These are phyloP conservation scores for Climacium dendroides DNA, from an alignment of 225 moss, liverwort and hornwort species.

Conservation along the genomic window DNA sequence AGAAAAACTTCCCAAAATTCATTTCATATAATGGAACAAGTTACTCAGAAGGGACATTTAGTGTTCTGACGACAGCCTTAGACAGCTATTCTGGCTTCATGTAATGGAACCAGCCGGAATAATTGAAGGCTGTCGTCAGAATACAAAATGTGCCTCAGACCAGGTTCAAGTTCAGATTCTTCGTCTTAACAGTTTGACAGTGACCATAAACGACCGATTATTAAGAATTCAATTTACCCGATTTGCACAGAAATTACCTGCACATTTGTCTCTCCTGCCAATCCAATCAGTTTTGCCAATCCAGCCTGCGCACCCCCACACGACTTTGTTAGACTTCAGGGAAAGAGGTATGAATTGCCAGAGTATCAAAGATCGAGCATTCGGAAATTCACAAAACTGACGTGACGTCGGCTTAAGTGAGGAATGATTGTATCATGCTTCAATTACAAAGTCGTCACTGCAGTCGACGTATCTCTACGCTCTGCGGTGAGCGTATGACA, in stretches of 20 bases:
- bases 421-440: neutral
- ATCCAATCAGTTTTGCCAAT: slow-evolving; percentile 84
- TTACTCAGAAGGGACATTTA: neutral
- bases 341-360: neutral
- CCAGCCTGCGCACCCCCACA: slow-evolving; percentile 63
- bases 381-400: neutral
- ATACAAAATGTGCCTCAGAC: neutral
- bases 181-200: neutral
- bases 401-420: neutral
- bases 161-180: neutral
- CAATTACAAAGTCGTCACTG: neutral
- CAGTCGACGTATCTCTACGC: neutral
- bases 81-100: neutral
- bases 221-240: neutral
- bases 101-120: neutral
- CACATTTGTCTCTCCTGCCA: slow-evolving; percentile 92
- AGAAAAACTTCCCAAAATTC: neutral
- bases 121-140: neutral
- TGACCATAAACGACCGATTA: neutral
- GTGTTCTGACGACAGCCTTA: neutral
- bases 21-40: neutral
- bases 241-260: slow-evolving; percentile 38
- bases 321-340: neutral
- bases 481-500: neutral
- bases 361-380: neutral